A percentile compares a stretch with the other conserved stretches of the same genome.
Conservation (phyloP, 2,329 filamentous ascomycete species). For the Fusarium solani-melongenae region DNA sequence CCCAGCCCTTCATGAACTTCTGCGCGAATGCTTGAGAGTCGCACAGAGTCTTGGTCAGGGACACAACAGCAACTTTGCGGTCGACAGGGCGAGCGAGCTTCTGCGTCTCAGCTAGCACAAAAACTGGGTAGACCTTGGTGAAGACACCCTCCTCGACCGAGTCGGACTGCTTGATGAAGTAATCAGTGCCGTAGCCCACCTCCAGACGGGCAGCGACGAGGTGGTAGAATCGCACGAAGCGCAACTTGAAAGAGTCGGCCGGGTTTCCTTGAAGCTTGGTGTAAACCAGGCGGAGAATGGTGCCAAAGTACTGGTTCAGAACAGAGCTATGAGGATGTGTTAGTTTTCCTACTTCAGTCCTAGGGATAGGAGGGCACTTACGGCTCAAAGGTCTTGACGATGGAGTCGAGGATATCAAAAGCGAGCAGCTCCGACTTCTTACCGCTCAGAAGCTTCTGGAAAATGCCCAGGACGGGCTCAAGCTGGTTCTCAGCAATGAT, state of each 20-base stretch:
- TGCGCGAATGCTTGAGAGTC: slow-evolving; percentile 86
- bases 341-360: slow-evolving; percentile 20
- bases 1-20: slow-evolving; percentile 90
- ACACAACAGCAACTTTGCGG: slow-evolving; percentile 92
- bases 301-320: slow-evolving; percentile 80
- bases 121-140: slow-evolving; percentile 83
- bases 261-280: slow-evolving; percentile 75
- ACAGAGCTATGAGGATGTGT: slow-evolving; percentile 58
- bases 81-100: slow-evolving; percentile 89
- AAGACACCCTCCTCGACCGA: slow-evolving; percentile 84
- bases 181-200: slow-evolving; percentile 89
- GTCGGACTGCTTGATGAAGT: slow-evolving; percentile 88
- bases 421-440: slow-evolving; percentile 88
- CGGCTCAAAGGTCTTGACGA: slow-evolving; percentile 78
- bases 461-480: slow-evolving; percentile 91
- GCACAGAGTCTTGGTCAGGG: slow-evolving; percentile 90
- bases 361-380: slow-evolving; percentile 56
- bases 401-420: slow-evolving; percentile 89
- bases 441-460: slow-evolving; percentile 85
- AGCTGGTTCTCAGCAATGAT: slow-evolving; percentile 85
- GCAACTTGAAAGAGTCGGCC: slow-evolving; percentile 83
- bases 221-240: slow-evolving; percentile 95
- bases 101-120: slow-evolving; percentile 90
- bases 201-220: slow-evolving; percentile 83
- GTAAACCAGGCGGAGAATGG: slow-evolving; percentile 85